Base-by-base conservation (phyloP, 108 stramenopile species). In the Nitzschia inconspicua region DNA sequence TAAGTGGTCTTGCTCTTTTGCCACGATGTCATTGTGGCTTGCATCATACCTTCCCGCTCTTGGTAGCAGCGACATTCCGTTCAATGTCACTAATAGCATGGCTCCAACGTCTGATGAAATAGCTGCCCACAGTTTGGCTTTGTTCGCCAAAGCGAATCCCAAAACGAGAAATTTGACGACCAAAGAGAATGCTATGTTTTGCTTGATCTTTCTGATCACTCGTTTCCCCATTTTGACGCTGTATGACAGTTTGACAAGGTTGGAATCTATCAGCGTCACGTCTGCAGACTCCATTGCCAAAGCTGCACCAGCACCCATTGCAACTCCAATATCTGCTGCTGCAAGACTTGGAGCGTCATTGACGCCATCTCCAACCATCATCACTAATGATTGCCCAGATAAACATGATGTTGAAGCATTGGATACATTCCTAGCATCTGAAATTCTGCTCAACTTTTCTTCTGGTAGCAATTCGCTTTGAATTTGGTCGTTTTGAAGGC, bases 291-390 rank as follows among this genome's bases (percentile, higher is more conserved):
- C 95, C 83, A 95, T 94, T 11, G 98, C 98, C 16, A 97, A 76
- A 28, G 95, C 96, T 23, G 98, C 94, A 5, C 98, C 98, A 5
- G 54, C 75, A 26, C 96, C 97, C 95, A 98, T 97, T 0, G 98
- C 96, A 6, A 98, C 95, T 22, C 94, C 93, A 11, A 98, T 87
- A 60, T 98, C 89, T 13, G 94, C 93, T 9, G 77, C 63, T 37
- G 89, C 93, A 1, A 98, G 79, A 19, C 95, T 94, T 11, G 96
- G 93, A 2, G 94, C 94, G 57, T 97, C 97, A 65, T 97, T 97
- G 2, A 98, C 98, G 11, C 74, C 98, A 57, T 98, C 96, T 2
- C 98, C 98, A 5, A 88, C 83, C 94, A 97, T 96, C 51, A 91
- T 47, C 0, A 85, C 82, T 3, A 72, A 32, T 23, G 19, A 47